Evolutionary conservation across 2,329 filamentous ascomycete species (phyloP).

Genomic region (Coccinonectria pachysandricola): DNA sequence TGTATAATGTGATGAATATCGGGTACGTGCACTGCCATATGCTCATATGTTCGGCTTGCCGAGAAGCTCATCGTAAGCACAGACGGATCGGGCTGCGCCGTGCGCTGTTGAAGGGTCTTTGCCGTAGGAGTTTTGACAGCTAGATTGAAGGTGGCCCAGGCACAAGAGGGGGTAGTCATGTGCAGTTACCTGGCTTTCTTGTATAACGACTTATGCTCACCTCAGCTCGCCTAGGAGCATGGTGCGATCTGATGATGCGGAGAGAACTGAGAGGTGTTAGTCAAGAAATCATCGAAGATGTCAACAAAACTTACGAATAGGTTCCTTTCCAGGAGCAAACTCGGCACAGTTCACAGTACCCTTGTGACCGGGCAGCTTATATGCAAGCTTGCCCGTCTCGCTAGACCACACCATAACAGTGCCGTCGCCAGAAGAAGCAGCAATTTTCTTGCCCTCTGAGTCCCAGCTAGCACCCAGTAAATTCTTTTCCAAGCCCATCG

Average conservation of each 20-base stretch:
- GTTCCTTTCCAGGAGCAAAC: slow-evolving; percentile 75
- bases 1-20: no score
- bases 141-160: no score
- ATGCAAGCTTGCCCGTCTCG: slow-evolving; percentile 78
- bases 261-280: slow-evolving; percentile 58
- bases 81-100: no score
- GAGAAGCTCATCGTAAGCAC: no score
- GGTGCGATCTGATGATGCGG: slow-evolving; percentile 79
- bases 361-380: slow-evolving; percentile 92
- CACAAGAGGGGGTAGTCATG: no score
- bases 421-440: slow-evolving; percentile 80
- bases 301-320: slow-evolving; percentile 59
- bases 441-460: slow-evolving; percentile 72
- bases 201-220: no score
- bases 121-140: no score
- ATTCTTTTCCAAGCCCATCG: slow-evolving; percentile 81
- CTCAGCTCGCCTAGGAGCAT: slow-evolving; percentile 74
- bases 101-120: no score
- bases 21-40: no score
- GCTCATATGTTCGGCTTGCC: no score
- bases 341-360: slow-evolving; percentile 92
- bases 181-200: no score
- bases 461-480: slow-evolving; percentile 87
- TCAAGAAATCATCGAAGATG: neutral
- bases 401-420: slow-evolving; percentile 87